Evolutionary conservation across 2,329 filamentous ascomycete species (phyloP).

Genomic region (Stromatinia cepivora): DNA sequence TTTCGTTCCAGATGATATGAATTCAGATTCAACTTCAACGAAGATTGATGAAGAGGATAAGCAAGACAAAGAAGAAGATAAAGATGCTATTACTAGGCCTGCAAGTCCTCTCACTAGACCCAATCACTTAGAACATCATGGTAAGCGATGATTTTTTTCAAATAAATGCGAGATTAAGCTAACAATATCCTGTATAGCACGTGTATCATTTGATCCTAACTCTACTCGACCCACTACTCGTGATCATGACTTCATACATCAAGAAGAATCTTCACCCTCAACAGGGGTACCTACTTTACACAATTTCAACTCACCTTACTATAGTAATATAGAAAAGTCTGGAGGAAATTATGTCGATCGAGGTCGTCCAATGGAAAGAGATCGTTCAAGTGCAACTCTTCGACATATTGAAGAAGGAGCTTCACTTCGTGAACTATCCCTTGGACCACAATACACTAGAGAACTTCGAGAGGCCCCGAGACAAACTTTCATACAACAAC

Average conservation of each 20-base stretch:
- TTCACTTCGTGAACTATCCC: not conserved
- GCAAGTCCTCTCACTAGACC: slow-evolving; percentile 11
- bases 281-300: slow-evolving; percentile 40
- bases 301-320: slow-evolving; percentile 44
- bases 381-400: not conserved
- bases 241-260: not conserved
- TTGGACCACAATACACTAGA: slow-evolving; percentile 60
- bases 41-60: slow-evolving; percentile 2
- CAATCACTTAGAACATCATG: not conserved
- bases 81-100: not conserved
- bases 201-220: slow-evolving; percentile 16
- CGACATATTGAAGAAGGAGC: not conserved
- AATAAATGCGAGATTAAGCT: not conserved
- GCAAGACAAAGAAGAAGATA: not conserved
- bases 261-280: slow-evolving; percentile 25
- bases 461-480: slow-evolving; percentile 65
- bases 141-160: slow-evolving; percentile 1
- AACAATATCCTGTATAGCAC: not conserved
- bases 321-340: slow-evolving; percentile 34
- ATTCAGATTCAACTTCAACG: slow-evolving; percentile 20
- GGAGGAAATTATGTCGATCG: slow-evolving; percentile 27
- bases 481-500: slow-evolving; percentile 71
- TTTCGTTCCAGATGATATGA: slow-evolving; percentile 48
- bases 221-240: not conserved
- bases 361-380: slow-evolving; percentile 7